Evolutionary conservation across 805 yeast genomes (phyloP).

Genomic region (Starmerella vaccinii): DNA sequence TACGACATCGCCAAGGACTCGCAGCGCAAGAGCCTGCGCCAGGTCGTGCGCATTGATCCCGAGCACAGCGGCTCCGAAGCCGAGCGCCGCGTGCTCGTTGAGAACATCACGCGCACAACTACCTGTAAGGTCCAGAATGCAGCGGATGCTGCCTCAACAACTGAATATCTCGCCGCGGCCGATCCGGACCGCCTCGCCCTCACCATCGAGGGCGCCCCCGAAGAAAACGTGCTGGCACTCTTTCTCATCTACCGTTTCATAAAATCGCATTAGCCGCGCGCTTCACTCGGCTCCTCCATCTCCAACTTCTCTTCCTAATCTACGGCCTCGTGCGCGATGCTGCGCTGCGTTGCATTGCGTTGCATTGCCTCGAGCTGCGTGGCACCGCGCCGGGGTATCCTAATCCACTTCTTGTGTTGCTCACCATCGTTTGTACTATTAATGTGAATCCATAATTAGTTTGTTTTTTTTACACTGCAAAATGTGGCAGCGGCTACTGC

Average conservation of each 20-base stretch:
- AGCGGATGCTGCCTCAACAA: background rate
- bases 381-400: too few species aligned
- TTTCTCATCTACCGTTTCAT: slow-evolving; percentile 18
- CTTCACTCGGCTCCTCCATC: background rate
- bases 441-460: too few species aligned
- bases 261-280: slow-evolving; percentile 2
- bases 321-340: background rate
- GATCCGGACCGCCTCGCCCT: slow-evolving; percentile 44
- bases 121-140: slow-evolving; percentile 11
- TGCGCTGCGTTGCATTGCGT: background rate
- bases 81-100: slow-evolving; percentile 12
- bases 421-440: too few species aligned
- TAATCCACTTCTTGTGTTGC: too few species aligned
- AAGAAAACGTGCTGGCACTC: slow-evolving; percentile 38
- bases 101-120: slow-evolving; percentile 20
- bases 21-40: slow-evolving; percentile 16
- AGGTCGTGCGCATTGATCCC: slow-evolving; percentile 19
- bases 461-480: too few species aligned
- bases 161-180: background rate
- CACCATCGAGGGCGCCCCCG: slow-evolving; percentile 55
- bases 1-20: slow-evolving; percentile 25
- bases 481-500: too few species aligned
- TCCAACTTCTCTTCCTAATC: background rate
- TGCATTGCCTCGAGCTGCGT: too few species aligned
- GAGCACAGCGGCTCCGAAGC: background rate